A percentile compares a stretch with the other conserved stretches of the same genome.
Evolutionary conservation across 306 rosid species (phyloP).

Genomic region (Fragaria iinumae): DNA sequence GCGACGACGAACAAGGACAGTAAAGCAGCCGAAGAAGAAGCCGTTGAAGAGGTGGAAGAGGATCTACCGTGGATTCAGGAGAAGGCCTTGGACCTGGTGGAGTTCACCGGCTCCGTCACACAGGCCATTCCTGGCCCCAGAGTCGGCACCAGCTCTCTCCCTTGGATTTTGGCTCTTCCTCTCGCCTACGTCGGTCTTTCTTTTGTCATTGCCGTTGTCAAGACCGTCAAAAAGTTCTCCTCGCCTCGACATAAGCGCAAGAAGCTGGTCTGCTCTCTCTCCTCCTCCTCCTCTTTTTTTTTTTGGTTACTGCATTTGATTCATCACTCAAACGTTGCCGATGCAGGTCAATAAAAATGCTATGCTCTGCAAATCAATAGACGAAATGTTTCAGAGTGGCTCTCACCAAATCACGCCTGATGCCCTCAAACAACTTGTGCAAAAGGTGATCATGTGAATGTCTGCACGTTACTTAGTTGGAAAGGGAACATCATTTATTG

Average conservation of each 20-base stretch:
- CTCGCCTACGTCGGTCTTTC: slow-evolving; percentile 66
- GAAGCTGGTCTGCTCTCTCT: slow-evolving; percentile 44
- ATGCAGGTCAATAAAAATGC: slow-evolving; percentile 81
- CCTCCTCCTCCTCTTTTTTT: background rate
- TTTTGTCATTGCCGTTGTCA: slow-evolving; percentile 74
- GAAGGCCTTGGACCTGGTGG: slow-evolving; percentile 87
- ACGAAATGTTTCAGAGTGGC: slow-evolving; percentile 59
- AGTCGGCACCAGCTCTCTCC: slow-evolving; percentile 80
- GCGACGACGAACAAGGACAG: slow-evolving; percentile 6
- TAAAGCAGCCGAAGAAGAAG: slow-evolving; percentile 26
- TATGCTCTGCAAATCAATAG: slow-evolving; percentile 56
- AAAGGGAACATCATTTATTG: background rate
- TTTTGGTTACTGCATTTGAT: background rate
- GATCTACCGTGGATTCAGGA: slow-evolving; percentile 95
- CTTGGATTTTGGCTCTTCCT: slow-evolving; percentile 90
- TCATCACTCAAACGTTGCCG: background rate
- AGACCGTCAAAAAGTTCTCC: slow-evolving; percentile 60
- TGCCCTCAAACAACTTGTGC: slow-evolving; percentile 53
- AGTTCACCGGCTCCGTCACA: slow-evolving; percentile 88
- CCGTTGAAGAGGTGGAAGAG: slow-evolving; percentile 66
- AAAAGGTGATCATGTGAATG: slow-evolving; percentile 42
- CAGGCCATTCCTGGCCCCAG: slow-evolving; percentile 91
- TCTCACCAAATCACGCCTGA: slow-evolving; percentile 50
- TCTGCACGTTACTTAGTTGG: background rate
- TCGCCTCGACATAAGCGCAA: slow-evolving; percentile 86